Evolutionary conservation across 1,139 yeast species (phyloP).

Genomic region (Pichia sp.): DNA sequence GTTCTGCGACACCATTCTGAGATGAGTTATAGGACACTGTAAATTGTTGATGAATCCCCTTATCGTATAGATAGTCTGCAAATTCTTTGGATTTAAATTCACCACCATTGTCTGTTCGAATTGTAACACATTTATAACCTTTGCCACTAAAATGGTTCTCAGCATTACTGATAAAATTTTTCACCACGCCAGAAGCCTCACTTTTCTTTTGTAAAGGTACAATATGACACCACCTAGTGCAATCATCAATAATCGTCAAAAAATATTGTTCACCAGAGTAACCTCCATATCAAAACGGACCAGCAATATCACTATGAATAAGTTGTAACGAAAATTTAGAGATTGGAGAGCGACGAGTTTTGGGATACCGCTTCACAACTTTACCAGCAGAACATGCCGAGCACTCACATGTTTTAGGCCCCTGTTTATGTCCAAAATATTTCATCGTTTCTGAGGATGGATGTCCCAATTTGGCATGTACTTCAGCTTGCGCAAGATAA

Average conservation of each 20-base stretch:
- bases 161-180: background rate
- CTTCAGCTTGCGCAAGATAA: background rate
- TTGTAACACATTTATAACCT: background rate
- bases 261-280: background rate
- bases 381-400: background rate
- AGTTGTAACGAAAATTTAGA: background rate
- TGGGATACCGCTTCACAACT: background rate
- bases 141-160: background rate
- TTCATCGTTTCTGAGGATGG: background rate
- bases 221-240: background rate
- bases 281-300: no score
- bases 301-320: background rate
- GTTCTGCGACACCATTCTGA: constrained; percentile 10
- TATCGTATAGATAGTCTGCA: background rate
- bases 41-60: constrained; percentile 1
- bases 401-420: background rate
- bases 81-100: background rate
- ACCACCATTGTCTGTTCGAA: constrained; percentile 1
- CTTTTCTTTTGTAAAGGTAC: background rate
- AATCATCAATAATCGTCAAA: constrained; percentile 1
- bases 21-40: background rate
- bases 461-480: background rate
- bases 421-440: background rate
- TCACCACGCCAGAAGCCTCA: background rate
- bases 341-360: background rate